Percentiles rank a stretch among this genome's conserved stretches.
Evolutionary conservation across 441 rosid species (phyloP).

Genomic region (Metrosideros polymorpha): DNA sequence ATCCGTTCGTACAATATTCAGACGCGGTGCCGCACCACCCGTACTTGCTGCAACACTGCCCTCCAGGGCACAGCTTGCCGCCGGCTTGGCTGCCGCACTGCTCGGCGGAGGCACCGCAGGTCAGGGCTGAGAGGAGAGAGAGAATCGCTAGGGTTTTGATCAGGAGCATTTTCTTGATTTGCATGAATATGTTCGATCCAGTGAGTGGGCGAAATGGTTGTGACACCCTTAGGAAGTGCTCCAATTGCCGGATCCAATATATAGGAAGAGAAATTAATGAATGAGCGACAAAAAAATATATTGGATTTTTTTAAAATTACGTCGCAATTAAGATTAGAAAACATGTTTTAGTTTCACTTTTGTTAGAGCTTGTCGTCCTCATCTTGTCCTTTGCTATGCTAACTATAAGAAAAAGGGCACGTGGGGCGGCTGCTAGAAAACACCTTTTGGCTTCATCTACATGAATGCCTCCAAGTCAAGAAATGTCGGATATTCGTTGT

Average conservation of each 20-base stretch:
- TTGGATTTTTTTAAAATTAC: background rate
- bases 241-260: background rate
- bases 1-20: slow-evolving; percentile 34
- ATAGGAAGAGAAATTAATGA: background rate
- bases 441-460: background rate
- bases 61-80: slow-evolving; percentile 35
- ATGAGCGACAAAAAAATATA: background rate
- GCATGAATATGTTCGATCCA: background rate
- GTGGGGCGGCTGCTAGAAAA: background rate
- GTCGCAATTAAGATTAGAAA: background rate
- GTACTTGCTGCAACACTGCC: slow-evolving; percentile 39
- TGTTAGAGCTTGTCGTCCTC: background rate
- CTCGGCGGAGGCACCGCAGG: slow-evolving; percentile 18
- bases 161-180: background rate
- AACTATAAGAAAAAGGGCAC: background rate
- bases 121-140: background rate
- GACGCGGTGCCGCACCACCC: slow-evolving; percentile 6
- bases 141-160: background rate
- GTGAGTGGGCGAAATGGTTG: background rate
- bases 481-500: background rate
- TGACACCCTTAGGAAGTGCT: background rate
- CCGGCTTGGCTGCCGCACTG: slow-evolving; percentile 52
- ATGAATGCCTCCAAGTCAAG: background rate
- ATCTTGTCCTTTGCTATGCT: background rate
- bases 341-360: background rate